Conservation (phyloP, 345 rosid species). For the Raphanus raphanistrum region DNA sequence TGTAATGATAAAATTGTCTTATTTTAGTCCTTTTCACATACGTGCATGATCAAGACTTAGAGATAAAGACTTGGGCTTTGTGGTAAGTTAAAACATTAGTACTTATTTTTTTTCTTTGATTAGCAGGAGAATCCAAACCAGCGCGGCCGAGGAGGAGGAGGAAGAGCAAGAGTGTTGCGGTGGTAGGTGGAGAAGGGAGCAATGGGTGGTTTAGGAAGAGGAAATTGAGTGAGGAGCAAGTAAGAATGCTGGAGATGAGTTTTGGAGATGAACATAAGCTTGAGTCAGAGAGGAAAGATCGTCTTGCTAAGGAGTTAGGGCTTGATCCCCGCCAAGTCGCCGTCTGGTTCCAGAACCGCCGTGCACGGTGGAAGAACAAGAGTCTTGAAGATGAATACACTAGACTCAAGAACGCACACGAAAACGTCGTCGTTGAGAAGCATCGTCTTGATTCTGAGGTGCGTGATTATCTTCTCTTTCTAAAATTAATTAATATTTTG, state of each 20-base stretch:
- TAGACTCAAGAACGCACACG: slow-evolving; percentile 52
- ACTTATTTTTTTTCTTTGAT: slow-evolving; percentile 21
- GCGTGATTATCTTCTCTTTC: slow-evolving; percentile 2
- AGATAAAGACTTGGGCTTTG: neutral
- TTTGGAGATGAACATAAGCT: slow-evolving; percentile 79
- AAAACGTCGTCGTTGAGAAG: slow-evolving; percentile 58
- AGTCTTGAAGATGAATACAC: slow-evolving; percentile 74
- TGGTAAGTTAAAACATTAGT: neutral
- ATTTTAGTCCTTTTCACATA: slow-evolving; percentile 10
- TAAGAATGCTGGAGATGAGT: slow-evolving; percentile 55
- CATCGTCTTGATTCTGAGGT: slow-evolving; percentile 82
- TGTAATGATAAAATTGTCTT: slow-evolving; percentile 9
- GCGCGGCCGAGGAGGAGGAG: slow-evolving; percentile 48
- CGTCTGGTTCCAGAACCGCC: slow-evolving; percentile 96
- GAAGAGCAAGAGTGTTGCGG: slow-evolving; percentile 48
- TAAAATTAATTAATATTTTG: neutral
- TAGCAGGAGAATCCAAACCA: slow-evolving; percentile 47
- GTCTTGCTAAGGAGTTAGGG: slow-evolving; percentile 72
- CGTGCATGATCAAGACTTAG: neutral
- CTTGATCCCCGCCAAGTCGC: slow-evolving; percentile 96
- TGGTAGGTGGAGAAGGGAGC: slow-evolving; percentile 27
- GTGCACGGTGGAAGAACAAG: slow-evolving; percentile 91
- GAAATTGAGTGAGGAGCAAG: slow-evolving; percentile 67
- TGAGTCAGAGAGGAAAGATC: slow-evolving; percentile 76
- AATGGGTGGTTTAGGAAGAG: slow-evolving; percentile 56